Evolutionary conservation across 768 basidiomycete species (phyloP), one percentile per base, ranked within the genome.

Genomic region (Leccinum incarnatum): DNA sequence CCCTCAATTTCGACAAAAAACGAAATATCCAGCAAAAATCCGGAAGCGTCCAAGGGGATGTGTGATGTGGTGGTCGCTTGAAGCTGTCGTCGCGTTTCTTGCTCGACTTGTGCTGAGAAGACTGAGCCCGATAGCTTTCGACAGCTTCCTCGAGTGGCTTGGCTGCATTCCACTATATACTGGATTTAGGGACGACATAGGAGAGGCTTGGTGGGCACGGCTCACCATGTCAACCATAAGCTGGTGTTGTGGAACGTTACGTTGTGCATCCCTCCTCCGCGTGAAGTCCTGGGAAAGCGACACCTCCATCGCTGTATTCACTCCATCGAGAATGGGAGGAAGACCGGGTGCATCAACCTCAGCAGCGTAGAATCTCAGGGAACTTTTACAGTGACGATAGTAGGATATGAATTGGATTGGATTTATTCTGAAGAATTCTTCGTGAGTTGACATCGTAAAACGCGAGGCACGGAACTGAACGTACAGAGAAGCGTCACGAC

Each of bases 351-450:
- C 59, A 10, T 77, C 67, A 4, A 73, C 69, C 51, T 79, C 75
- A 21, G 88, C 69, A 0, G 83, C 72, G 64, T 91, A 86, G 62
- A 87, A 90, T n/a, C 88, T 81, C 58, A 90, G 74, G 4, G 84
- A 82, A 6, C 73, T 70, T 17, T 76, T 71, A n/a, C 77, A 68
- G 40, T 88, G 86, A 12, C 83, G 80, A 48, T 72, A 69, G 66
- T 87, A 90, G 53, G 78, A 75, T 40, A 86, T 75, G 37, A 83
- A 57, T 57, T 68, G 60, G 64, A 67, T 51, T 14, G 72, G 64
- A 15, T 32, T 46, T 30, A 48, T 37, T 34, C 64, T 69, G 27
- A 40, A 52, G 7, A n/a, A 45, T 37, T 48, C 23, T 25, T 27
- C 0, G 37, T 67, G 55, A 68, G 32, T 46, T 17, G 42, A 5